Percentiles rank a stretch among this genome's conserved stretches.
These are phyloP conservation scores for Trametes hirsuta DNA, from an alignment of 1,284 basidiomycete genomes.

Conservation along the genomic window DNA sequence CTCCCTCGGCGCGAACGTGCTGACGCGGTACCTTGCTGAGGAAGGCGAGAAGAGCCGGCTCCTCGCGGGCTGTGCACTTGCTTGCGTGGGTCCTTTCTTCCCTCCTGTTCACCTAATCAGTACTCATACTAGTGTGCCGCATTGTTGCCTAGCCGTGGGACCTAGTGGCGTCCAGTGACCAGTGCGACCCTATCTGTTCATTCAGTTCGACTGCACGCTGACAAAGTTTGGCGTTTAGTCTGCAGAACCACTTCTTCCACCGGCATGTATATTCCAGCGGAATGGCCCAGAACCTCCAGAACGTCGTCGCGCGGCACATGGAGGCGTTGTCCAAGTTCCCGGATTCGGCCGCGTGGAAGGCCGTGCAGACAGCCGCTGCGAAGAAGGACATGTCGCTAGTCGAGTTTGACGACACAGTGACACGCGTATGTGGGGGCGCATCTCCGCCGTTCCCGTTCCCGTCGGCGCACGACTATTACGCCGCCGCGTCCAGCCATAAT, in stretches of 20 bases:
- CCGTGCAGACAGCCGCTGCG: slow-evolving; percentile 46
- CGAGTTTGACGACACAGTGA: slow-evolving; percentile 71
- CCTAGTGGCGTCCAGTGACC: slow-evolving; percentile 58
- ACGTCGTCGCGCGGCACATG: slow-evolving; percentile 67
- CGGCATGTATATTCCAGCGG: slow-evolving; percentile 80
- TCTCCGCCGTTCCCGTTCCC: slow-evolving; percentile 80
- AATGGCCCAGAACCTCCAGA: slow-evolving; percentile 80
- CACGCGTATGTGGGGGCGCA: slow-evolving; percentile 78
- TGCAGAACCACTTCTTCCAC: slow-evolving; percentile 67
- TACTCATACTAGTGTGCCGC: slow-evolving; percentile 14
- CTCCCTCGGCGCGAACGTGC: slow-evolving; percentile 91
- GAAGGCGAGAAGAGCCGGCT: slow-evolving; percentile 82
- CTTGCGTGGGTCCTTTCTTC: slow-evolving; percentile 60
- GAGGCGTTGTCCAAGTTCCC: slow-evolving; percentile 53
- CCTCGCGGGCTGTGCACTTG: slow-evolving; percentile 76
- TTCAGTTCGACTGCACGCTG: slow-evolving; percentile 13
- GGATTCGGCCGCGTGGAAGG: slow-evolving; percentile 52
- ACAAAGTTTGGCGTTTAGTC: slow-evolving; percentile 41
- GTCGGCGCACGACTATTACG: slow-evolving; percentile 84
- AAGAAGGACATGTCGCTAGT: slow-evolving; percentile 59
- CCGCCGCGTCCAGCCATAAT: slow-evolving; percentile 62
- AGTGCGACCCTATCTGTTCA: slow-evolving; percentile 41
- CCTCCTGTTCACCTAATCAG: slow-evolving; percentile 10
- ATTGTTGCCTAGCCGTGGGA: slow-evolving; percentile 70
- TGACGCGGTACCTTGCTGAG: slow-evolving; percentile 92